These are phyloP conservation scores for Aspergillus pseudonomiae DNA, from an alignment of 2,329 filamentous ascomycete species.

Conservation along the genomic window DNA sequence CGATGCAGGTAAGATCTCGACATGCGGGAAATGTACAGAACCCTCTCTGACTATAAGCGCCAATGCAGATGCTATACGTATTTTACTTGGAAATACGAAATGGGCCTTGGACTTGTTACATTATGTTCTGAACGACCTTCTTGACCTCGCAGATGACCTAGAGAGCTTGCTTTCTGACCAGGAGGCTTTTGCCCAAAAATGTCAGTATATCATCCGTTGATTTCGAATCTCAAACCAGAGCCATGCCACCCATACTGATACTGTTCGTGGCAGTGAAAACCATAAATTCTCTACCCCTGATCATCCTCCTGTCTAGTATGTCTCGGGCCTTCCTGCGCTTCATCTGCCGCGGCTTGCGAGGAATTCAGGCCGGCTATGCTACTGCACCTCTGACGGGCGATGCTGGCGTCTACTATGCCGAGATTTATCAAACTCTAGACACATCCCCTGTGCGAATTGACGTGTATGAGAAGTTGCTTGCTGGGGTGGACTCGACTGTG, in stretches of 20 bases:
- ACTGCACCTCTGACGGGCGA: conserved; percentile 44
- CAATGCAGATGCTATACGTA: conserved; percentile 67
- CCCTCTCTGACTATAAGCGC: conserved; percentile 1
- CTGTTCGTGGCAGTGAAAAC: conserved; percentile 34
- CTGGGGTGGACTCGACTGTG: conserved; percentile 69
- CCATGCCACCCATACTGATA: background rate
- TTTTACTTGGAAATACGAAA: conserved; percentile 72
- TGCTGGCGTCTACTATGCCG: conserved; percentile 49
- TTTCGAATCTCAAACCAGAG: background rate
- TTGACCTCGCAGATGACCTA: conserved; percentile 46
- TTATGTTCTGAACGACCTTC: conserved; percentile 59
- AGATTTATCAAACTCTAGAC: conserved; percentile 57
- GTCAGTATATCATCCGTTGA: conserved; percentile 24
- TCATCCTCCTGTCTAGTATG: conserved; percentile 72
- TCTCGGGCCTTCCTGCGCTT: conserved; percentile 73
- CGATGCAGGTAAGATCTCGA: conserved; percentile 57
- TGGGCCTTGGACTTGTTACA: conserved; percentile 73
- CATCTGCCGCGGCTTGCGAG: conserved; percentile 65
- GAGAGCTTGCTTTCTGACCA: conserved; percentile 36
- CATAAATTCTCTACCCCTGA: conserved; percentile 43
- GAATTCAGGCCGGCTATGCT: conserved; percentile 52
- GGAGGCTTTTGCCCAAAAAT: conserved; percentile 41
- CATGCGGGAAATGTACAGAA: background rate
- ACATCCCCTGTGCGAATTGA: conserved; percentile 60
- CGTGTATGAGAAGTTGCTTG: conserved; percentile 66